A percentile compares a stretch with the other conserved stretches of the same genome.
Evolutionary conservation across 371 early-diverging fungal species (phyloP).

Genomic region (Phascolomyces articulosus): DNA sequence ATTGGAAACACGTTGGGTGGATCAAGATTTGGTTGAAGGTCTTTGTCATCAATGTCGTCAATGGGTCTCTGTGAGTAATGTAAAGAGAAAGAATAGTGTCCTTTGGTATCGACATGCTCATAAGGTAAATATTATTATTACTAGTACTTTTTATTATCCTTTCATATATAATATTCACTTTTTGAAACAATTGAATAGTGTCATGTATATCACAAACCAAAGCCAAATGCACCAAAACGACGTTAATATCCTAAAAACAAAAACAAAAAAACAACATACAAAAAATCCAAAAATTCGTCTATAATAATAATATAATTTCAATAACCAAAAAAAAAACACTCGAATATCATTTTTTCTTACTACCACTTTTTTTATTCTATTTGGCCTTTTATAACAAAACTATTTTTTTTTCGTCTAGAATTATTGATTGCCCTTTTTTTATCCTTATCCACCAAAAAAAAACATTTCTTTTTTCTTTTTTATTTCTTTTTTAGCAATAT

Average conservation of each 20-base stretch:
- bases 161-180: no score
- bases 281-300: not conserved
- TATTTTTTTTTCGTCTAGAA: not conserved
- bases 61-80: conserved; percentile 83
- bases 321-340: not conserved
- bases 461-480: not conserved
- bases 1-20: conserved; percentile 70
- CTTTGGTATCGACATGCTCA: conserved; percentile 92
- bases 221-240: conserved; percentile 26
- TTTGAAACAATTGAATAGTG: no score
- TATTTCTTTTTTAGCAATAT: not conserved
- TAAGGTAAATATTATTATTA: conserved; percentile 63
- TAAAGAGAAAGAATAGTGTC: conserved; percentile 78
- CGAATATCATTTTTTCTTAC: not conserved
- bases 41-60: conserved; percentile 86
- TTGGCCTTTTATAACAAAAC: not conserved
- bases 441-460: not conserved
- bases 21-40: conserved; percentile 76
- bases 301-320: no score
- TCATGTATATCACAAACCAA: conserved; percentile 86
- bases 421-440: not conserved
- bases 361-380: not conserved
- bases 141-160: no score
- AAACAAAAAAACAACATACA: not conserved
- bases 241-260: not conserved